Percentiles rank a stretch among this genome's conserved stretches.
Evolutionary conservation across 345 rosid genomes (phyloP).

Genomic region (Euphorbia peplus): DNA sequence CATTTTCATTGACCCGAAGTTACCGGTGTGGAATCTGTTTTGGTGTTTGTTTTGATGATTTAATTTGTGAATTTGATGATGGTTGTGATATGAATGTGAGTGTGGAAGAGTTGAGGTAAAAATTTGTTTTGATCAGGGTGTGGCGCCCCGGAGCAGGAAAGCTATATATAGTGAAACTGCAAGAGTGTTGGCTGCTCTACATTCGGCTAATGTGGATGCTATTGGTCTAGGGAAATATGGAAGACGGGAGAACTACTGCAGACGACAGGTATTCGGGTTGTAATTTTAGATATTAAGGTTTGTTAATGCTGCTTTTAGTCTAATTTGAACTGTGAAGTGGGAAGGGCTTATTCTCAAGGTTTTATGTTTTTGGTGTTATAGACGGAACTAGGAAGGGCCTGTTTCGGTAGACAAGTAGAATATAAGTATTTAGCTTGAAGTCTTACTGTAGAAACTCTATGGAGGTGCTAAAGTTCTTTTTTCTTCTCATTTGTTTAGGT

Average conservation of each 20-base stretch:
- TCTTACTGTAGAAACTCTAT: background rate
- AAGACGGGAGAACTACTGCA: constrained; percentile 70
- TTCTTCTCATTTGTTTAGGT: constrained; percentile 40
- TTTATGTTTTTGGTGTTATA: background rate
- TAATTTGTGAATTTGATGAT: background rate
- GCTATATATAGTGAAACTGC: constrained; percentile 71
- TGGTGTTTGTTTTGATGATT: background rate
- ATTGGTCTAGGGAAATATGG: constrained; percentile 81
- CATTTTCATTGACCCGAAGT: constrained; percentile 64
- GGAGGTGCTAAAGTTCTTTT: constrained; percentile 2
- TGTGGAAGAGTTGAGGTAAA: background rate
- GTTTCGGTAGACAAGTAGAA: background rate
- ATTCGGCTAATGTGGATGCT: constrained; percentile 69
- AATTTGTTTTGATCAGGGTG: constrained; percentile 44
- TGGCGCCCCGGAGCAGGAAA: constrained; percentile 56
- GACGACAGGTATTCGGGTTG: constrained; percentile 58
- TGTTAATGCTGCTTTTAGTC: background rate
- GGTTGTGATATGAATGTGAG: background rate
- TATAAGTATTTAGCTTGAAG: background rate
- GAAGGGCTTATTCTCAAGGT: too few species aligned
- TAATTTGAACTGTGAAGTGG: background rate
- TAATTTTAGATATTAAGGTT: background rate
- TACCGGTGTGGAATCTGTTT: constrained; percentile 44
- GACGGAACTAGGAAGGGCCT: background rate
- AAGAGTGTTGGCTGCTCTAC: constrained; percentile 70